phyloP scores from a whole-genome alignment of 495 filamentous ascomycete species.

The Hypoxylon trugodes region DNA sequence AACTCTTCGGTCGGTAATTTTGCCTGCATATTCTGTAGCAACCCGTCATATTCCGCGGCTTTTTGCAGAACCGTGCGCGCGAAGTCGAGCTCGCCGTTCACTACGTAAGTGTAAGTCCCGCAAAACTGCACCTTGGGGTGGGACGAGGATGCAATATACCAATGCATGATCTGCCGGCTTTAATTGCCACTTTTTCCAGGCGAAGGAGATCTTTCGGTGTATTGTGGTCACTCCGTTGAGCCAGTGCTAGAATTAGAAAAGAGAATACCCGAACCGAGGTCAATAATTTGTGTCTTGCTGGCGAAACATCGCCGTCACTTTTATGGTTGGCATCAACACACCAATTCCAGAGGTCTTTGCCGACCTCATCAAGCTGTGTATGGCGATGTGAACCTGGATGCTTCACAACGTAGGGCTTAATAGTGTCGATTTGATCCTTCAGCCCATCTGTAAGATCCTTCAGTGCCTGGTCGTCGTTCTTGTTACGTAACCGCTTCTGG shows the following conservation, averaged over 20 bases:
- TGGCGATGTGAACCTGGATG: conserved; percentile 34
- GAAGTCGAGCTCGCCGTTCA: conserved; percentile 62
- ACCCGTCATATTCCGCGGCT: conserved; percentile 69
- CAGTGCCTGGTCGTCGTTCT: conserved; percentile 6
- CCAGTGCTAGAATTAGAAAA: conserved; percentile 72
- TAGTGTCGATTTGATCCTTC: conserved; percentile 32
- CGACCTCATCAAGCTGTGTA: conserved; percentile 61
- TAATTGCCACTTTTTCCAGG: conserved; percentile 72
- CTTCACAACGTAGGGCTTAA: conserved; percentile 31
- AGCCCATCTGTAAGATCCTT: conserved; percentile 26
- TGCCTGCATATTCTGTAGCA: conserved; percentile 53
- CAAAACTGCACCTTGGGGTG: conserved; percentile 12
- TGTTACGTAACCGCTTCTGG: conserved; percentile 34
- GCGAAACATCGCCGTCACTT: conserved; percentile 12
- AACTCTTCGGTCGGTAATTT: conserved; percentile 42
- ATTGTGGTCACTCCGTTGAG: conserved; percentile 51
- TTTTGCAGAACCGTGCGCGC: conserved; percentile 67
- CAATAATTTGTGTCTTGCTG: conserved; percentile 37
- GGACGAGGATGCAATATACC: conserved; percentile 54
- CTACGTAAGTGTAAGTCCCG: conserved; percentile 41
- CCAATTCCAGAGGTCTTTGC: conserved; percentile 72
- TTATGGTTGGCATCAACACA: conserved; percentile 61
- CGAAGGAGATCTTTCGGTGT: conserved; percentile 56
- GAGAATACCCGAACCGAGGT: conserved; percentile 68
- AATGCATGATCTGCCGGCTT: conserved; percentile 69